These are phyloP conservation scores for Ramaria sp. DNA, from an alignment of 768 basidiomycete genomes.

Conservation along the genomic window DNA sequence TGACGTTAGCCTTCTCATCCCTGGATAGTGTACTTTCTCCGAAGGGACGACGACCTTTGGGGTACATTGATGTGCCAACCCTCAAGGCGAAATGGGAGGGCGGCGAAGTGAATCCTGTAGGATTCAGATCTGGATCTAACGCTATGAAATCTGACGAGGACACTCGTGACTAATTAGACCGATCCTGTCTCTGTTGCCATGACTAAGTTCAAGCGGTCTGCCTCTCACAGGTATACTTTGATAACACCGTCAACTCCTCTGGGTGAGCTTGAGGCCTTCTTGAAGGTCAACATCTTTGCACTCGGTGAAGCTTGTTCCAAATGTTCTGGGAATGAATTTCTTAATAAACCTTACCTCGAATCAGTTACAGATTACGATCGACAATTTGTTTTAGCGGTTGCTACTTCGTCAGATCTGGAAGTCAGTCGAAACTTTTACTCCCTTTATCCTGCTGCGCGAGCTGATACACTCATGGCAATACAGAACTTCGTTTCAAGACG, in stretches of 20 bases:
- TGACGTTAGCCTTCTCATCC: background rate
- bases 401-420: conserved; percentile 67
- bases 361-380: conserved; percentile 74
- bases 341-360: background rate
- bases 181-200: conserved; percentile 65
- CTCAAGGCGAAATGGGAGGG: conserved; percentile 75
- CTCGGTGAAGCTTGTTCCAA: conserved; percentile 36
- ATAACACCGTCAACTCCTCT: conserved; percentile 77
- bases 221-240: conserved; percentile 57
- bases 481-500: too few species aligned
- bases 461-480: too few species aligned
- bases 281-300: conserved; percentile 63
- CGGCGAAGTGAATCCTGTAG: conserved; percentile 57
- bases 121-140: conserved; percentile 16
- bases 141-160: too few species aligned
- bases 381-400: conserved; percentile 77
- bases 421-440: conserved; percentile 7
- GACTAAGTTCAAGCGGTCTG: conserved; percentile 60
- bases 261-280: conserved; percentile 71
- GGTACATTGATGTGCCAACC: conserved; percentile 69
- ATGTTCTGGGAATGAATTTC: background rate
- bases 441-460: too few species aligned
- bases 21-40: conserved; percentile 56
- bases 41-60: conserved; percentile 59
- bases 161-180: conserved; percentile 26